Base-by-base conservation (phyloP, 1,284 basidiomycete genomes). In the Irpex lacteus region DNA sequence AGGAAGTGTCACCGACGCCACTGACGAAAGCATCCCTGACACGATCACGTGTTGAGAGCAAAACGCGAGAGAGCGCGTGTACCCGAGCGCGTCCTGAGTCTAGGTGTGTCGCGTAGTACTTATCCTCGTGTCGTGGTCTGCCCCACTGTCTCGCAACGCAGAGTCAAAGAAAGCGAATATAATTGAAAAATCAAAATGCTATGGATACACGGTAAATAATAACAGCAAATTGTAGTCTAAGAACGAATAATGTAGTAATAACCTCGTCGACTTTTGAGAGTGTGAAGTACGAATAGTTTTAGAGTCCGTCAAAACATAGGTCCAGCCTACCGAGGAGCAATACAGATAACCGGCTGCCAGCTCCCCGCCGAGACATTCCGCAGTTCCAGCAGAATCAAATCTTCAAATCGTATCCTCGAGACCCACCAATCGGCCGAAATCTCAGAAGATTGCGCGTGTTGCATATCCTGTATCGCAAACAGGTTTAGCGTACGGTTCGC, bases 341-440 rank as follows among this genome's bases (percentile, higher is more conserved):
- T 19, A n/a, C 54, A 56, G 4, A 64, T 13, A 4, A 64, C 59
- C 11, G 63, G 63, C 47, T 64, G 63, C 63, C 63, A 64, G 47
- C 53, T 64, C 9, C 59, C 63, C 8, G 52, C 19, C 5, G 63
- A 57, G 11, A 64, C 60, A 19, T 61, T 61, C 18, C 63, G 63
- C 3, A 64, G 40, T 19, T 64, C 63, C 13, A 64, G 8, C 0
- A 64, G 37, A 18, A 57, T 37, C 5, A 64, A 34, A 21, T 36
- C 37, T 6, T 64, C 54, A 34, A 61, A 61, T 6, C 32, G 13
- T 13, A 64, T 34, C 8, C 21, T 50, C 11, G n/a, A 55, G n/a
- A 64, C 32, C 59, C 60, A 60, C 63, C 63, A 64, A 38, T 64
- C 63, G 6, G 13, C 6, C 8, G 60, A 50, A 15, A 13, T 15